Evolutionary conservation across 164 flowering plant species (phyloP).

Genomic region (Vitis labrusca): DNA sequence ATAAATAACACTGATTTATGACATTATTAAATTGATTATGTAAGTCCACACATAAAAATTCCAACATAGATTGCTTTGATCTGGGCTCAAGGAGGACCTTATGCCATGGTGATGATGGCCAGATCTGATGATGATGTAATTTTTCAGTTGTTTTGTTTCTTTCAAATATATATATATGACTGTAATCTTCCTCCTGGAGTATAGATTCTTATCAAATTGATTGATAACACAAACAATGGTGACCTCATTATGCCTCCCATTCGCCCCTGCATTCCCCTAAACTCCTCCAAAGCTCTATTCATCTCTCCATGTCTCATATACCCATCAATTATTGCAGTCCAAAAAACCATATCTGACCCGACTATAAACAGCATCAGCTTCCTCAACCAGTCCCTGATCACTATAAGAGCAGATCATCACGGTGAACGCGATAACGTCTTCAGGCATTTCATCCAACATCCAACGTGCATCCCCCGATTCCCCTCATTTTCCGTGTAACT

Average conservation of each 20-base stretch:
- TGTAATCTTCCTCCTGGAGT: too few relatives aligned
- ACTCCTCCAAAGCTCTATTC: slow-evolving; percentile 33
- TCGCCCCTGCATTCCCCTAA: slow-evolving; percentile 34
- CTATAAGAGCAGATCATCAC: slow-evolving; percentile 30
- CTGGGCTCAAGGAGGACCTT: too few relatives aligned
- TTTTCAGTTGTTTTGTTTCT: too few relatives aligned
- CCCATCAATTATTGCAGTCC: slow-evolving; percentile 52
- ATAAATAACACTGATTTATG: too few relatives aligned
- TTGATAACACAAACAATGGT: slow-evolving; percentile 40
- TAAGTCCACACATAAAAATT: too few relatives aligned
- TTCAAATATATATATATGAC: too few relatives aligned
- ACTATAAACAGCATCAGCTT: slow-evolving; percentile 24
- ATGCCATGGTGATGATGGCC: too few relatives aligned
- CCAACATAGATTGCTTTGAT: too few relatives aligned
- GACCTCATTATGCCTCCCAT: slow-evolving; percentile 37
- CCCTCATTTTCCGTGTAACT: slow-evolving; percentile 36
- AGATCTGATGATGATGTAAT: too few relatives aligned
- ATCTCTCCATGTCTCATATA: slow-evolving; percentile 32
- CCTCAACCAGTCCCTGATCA: slow-evolving; percentile 24
- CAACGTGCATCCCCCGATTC: slow-evolving; percentile 22
- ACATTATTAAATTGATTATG: too few relatives aligned
- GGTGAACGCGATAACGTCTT: slow-evolving; percentile 31
- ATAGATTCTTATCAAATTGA: too few relatives aligned
- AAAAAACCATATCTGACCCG: slow-evolving; percentile 39
- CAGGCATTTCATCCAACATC: slow-evolving; percentile 29